These are phyloP conservation scores for Vigna radiata DNA, from an alignment of 306 rosid genomes.

Conservation along the genomic window DNA sequence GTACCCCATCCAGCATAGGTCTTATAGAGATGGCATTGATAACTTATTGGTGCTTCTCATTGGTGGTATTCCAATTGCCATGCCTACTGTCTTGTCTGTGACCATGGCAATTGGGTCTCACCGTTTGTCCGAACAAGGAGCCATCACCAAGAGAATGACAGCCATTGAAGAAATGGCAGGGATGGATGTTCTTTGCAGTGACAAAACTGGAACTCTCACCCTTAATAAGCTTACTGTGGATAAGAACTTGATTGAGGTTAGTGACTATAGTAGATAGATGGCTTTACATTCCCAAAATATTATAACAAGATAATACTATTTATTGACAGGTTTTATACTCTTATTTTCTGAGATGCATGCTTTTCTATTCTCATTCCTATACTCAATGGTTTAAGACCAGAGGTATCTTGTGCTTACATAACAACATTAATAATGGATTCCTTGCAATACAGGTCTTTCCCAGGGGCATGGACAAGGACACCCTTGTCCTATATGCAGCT, in stretches of 20 bases:
- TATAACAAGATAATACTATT: no score
- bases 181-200: constrained; percentile 87
- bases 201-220: constrained; percentile 91
- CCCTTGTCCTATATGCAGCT: constrained; percentile 65
- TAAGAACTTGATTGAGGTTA: constrained; percentile 77
- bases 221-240: constrained; percentile 85
- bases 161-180: constrained; percentile 97
- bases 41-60: constrained; percentile 84
- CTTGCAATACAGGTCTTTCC: constrained; percentile 58
- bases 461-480: constrained; percentile 58
- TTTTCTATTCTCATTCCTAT: no score
- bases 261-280: constrained; percentile 4
- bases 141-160: constrained; percentile 95
- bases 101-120: constrained; percentile 96
- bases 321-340: no score
- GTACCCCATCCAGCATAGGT: constrained; percentile 73
- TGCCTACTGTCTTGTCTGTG: constrained; percentile 90
- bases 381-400: no score
- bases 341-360: no score
- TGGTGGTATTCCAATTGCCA: constrained; percentile 93
- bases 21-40: constrained; percentile 87
- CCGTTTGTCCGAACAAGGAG: constrained; percentile 81
- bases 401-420: no score
- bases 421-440: constrained; percentile 2
- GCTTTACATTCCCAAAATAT: background rate